Percentiles rank a stretch among this genome's conserved stretches.
Conservation (phyloP, 257 asterid genomes). For the Solanum bukasovii region DNA sequence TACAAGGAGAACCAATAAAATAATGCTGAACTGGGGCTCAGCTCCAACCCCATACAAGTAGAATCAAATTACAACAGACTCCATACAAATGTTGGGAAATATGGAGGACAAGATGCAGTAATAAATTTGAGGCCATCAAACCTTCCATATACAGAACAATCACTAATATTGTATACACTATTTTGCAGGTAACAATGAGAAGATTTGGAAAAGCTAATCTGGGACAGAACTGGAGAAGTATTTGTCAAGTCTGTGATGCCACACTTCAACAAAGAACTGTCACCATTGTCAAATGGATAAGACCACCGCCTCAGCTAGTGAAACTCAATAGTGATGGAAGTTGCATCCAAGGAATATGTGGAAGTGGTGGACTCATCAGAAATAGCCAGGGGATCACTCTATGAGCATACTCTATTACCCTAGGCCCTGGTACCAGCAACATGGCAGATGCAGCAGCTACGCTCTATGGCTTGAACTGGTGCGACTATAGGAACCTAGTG, state of each 20-base stretch:
- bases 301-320: background rate
- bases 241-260: background rate
- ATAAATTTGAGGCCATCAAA: background rate
- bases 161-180: background rate
- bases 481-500: background rate
- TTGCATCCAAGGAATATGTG: background rate
- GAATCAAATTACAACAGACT: background rate
- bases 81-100: background rate
- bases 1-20: background rate
- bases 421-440: background rate
- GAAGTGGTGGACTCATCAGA: background rate
- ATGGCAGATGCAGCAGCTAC: background rate
- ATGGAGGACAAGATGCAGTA: background rate
- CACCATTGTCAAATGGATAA: background rate
- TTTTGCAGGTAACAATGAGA: background rate
- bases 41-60: background rate
- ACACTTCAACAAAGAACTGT: background rate
- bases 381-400: background rate
- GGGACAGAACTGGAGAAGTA: background rate
- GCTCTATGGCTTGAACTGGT: background rate
- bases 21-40: background rate
- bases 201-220: background rate
- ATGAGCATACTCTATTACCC: background rate
- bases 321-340: background rate
- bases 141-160: background rate